Evolutionary conservation across 2,329 filamentous ascomycete species (phyloP), one percentile per base, ranked within the genome.

Genomic region (Fusarium sp.): DNA sequence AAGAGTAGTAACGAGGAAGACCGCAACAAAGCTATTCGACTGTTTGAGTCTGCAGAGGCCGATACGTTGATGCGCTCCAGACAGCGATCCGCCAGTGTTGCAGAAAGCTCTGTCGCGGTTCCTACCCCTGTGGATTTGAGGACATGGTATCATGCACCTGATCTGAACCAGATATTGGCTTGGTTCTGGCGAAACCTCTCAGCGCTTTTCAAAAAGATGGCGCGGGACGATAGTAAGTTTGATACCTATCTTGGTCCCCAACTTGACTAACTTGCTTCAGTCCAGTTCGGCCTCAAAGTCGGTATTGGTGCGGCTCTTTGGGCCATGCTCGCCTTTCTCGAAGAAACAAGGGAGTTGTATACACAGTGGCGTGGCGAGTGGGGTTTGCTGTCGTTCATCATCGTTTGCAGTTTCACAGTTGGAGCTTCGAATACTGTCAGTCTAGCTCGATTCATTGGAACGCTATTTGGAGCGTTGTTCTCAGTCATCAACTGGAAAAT

Each of bases 361-460:
- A 85, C 88, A 36, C 90, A 91, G 67, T 98, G 94, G 93, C 86
- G 95, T 72, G 95, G 95, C 10, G 96, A 99, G 83, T 99, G 96
- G 96, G 96, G 96, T 15, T 83, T 99, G 1, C 77, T 99, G 28
- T 97, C 94, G 0, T 98, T 97, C 82, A 98, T 98, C 94, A 89
- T 98, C 73, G 96, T 99, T n/a, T 97, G 94, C 76, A 94, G 92
- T 39, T 98, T 97, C 94, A 99, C 95, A 0, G 94, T 97, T 10
- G 96, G 96, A n/a, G 94, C 95, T 6, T 93, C 94, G 17, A 99
- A 98, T 76, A 97, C 95, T 0, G 97, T 95, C 0, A 94, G 93
- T 2, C 88, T 89, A 73, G 89, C 94, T 39, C 89, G 96, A 67
- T 95, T 98, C 75, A 82, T 93, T 6, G 96, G 95, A 50, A 99